Evolutionary conservation across 352 stramenopile genomes (phyloP), one percentile per base, ranked within the genome.

Genomic region (Detonula confervacea): DNA sequence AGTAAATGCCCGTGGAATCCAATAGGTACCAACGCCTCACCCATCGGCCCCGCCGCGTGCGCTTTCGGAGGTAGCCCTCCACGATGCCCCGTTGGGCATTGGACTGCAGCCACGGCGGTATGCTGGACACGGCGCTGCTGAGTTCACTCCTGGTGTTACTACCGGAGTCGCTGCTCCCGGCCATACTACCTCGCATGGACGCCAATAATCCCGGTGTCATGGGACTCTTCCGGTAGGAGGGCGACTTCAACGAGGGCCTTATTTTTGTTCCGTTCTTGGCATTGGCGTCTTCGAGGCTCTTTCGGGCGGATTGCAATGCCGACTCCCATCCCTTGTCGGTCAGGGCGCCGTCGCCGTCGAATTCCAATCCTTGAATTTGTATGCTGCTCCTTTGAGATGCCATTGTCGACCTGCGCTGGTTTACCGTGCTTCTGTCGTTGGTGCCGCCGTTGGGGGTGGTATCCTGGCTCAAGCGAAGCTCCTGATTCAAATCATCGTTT

Each of bases 1-100:
- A 82, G 42, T 82, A 72, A 7, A 82, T 63, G 0, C 73, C 73
- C n/a, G 56, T 27, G 30, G 56, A 59, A 47, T 82, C 73, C 2
- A 82, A 30, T 8, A 66, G 25, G 57, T 72, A 82, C 64, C 57
- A 82, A 9, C 73, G 65, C 14, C 57, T 18, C 0, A 72, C 56
- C 56, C 56, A 77, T 4, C 59, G 49, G 1, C 73, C 73, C 11
- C 65, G 64, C 22, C 73, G 66, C 11, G 73, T 82, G 24, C 65
- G 49, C 30, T 82, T 82, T 3, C 65, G 64, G 1, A 76, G 44
- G 56, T 59, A 82, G 59, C 73, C 73, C 56, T 69, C 55, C 8
- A 70, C n/a, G 24, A 81, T 69, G 18, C 68, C 68, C 6, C 55
- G 55, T 44, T 69, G 56, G 14, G 57, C 37, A 24, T 42, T 30